Evolutionary conservation across 23 red algal genomes (phyloP).

Genomic region (Agarophyton chilense): DNA sequence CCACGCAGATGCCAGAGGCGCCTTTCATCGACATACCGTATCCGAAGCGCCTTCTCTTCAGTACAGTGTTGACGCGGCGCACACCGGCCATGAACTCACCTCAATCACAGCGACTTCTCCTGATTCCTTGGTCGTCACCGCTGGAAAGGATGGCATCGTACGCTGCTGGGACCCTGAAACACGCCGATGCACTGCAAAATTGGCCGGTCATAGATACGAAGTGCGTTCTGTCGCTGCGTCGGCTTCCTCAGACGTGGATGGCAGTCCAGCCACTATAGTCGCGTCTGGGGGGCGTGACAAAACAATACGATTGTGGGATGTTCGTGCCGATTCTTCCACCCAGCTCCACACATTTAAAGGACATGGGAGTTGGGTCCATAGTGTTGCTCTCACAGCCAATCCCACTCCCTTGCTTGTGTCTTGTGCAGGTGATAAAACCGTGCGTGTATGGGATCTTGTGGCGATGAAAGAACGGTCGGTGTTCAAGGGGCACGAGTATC

Average conservation of each 20-base stretch:
- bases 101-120: constrained; percentile 44
- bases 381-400: constrained; percentile 56
- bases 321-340: constrained; percentile 32
- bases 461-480: constrained; percentile 49
- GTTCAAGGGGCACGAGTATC: constrained; percentile 62
- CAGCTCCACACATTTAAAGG: constrained; percentile 56
- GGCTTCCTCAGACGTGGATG: constrained; percentile 32
- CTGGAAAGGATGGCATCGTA: constrained; percentile 77
- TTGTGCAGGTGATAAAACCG: constrained; percentile 84
- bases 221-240: constrained; percentile 68
- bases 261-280: constrained; percentile 43
- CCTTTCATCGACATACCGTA: constrained; percentile 36
- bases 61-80: constrained; percentile 57
- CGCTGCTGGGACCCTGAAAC: constrained; percentile 81
- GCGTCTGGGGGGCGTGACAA: constrained; percentile 78
- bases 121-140: constrained; percentile 38
- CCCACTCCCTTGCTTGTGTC: constrained; percentile 39
- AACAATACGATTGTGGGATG: constrained; percentile 83
- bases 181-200: constrained; percentile 41
- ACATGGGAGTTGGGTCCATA: constrained; percentile 80
- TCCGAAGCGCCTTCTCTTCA: constrained; percentile 12
- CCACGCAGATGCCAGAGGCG: constrained; percentile 39
- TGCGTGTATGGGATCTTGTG: constrained; percentile 79
- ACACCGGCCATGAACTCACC: constrained; percentile 64
- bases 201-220: constrained; percentile 70